These are phyloP conservation scores for Whalleya microplaca DNA, from an alignment of 2,329 filamentous ascomycete species.

Conservation along the genomic window DNA sequence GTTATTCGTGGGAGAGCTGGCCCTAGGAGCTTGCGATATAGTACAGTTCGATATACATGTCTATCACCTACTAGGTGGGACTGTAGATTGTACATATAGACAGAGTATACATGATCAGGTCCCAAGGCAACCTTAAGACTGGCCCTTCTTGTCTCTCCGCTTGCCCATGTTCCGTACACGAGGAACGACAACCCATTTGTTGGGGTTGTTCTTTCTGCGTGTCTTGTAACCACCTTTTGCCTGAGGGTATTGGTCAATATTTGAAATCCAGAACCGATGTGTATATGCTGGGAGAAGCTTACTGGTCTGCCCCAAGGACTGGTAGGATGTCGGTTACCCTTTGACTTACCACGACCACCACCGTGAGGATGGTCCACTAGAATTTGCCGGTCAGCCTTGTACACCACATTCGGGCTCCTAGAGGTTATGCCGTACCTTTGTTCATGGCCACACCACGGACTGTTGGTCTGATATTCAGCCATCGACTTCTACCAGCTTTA, in stretches of 20 bases:
- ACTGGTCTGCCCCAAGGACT: conserved; percentile 96
- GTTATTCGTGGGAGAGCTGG: background rate
- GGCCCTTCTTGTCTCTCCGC: conserved; percentile 67
- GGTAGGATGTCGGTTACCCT: conserved; percentile 94
- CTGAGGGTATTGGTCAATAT: conserved; percentile 44
- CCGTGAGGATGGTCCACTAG: conserved; percentile 93
- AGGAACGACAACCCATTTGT: conserved; percentile 86
- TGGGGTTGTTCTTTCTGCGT: conserved; percentile 82
- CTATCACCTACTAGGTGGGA: conserved; percentile 24
- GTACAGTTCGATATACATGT: conserved; percentile 37
- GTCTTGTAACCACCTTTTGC: conserved; percentile 93
- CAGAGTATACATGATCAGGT: conserved; percentile 20
- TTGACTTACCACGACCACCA: conserved; percentile 98
- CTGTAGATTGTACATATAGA: conserved; percentile 37
- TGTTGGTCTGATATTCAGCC: conserved; percentile 92
- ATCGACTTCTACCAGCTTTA: conserved; percentile 91
- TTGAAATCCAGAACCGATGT: conserved; percentile 1
- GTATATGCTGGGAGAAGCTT: conserved; percentile 49
- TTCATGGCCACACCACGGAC: conserved; percentile 99
- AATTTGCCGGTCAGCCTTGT: conserved; percentile 14
- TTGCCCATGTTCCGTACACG: conserved; percentile 90
- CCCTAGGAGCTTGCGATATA: conserved; percentile 22
- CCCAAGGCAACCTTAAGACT: conserved; percentile 20
- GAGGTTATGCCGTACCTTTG: conserved; percentile 63
- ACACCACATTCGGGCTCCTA: conserved; percentile 1